phyloP scores from a whole-genome alignment of 257 asterid genomes.

The Plantago elongata region DNA sequence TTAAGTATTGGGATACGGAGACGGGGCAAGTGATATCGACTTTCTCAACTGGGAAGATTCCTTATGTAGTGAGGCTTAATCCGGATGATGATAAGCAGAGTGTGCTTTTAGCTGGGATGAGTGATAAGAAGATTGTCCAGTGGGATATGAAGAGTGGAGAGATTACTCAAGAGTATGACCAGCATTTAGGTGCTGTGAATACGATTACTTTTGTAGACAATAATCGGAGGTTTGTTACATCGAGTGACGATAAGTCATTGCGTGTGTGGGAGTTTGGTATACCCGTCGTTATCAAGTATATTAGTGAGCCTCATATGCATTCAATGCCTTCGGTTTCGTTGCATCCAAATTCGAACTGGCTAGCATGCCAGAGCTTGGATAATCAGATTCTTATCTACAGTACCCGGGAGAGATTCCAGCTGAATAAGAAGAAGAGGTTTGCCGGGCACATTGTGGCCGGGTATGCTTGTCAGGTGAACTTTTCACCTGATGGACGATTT shows the following conservation, averaged over 20 bases:
- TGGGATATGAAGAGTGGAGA: slow-evolving; percentile 97
- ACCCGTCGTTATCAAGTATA: slow-evolving; percentile 94
- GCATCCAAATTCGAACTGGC: slow-evolving; percentile 93
- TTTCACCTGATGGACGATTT: slow-evolving; percentile 96
- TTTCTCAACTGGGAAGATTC: slow-evolving; percentile 83
- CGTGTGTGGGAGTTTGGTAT: slow-evolving; percentile 99
- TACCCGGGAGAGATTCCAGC: slow-evolving; percentile 92
- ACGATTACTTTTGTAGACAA: slow-evolving; percentile 94
- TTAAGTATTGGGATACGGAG: slow-evolving; percentile 99
- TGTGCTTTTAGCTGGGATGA: slow-evolving; percentile 93
- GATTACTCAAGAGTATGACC: slow-evolving; percentile 98
- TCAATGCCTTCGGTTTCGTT: slow-evolving; percentile 92
- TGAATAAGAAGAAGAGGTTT: slow-evolving; percentile 95
- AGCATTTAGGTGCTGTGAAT: slow-evolving; percentile 97
- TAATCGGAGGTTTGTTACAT: slow-evolving; percentile 94
- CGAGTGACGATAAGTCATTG: slow-evolving; percentile 92
- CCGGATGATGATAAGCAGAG: slow-evolving; percentile 99
- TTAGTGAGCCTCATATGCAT: slow-evolving; percentile 99
- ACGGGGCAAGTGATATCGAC: slow-evolving; percentile 96
- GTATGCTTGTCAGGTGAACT: slow-evolving; percentile 97
- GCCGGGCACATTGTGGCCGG: slow-evolving; percentile 97
- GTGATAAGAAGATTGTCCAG: slow-evolving; percentile 98
- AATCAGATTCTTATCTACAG: slow-evolving; percentile 95
- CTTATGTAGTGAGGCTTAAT: slow-evolving; percentile 89
- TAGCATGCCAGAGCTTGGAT: slow-evolving; percentile 98